Conservation (phyloP, 2,329 filamentous ascomycete species). For the Cadophora malorum region DNA sequence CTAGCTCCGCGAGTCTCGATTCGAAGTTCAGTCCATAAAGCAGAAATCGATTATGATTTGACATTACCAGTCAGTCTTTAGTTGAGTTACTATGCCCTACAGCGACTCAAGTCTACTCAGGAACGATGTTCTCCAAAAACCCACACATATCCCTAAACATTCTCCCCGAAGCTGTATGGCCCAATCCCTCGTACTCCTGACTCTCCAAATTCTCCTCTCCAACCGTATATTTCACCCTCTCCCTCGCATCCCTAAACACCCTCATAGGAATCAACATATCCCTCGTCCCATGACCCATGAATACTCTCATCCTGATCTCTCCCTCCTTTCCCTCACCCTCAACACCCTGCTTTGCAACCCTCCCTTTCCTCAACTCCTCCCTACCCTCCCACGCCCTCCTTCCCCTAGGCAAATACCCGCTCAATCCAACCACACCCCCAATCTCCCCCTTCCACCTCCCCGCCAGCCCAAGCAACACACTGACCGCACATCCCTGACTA, state of each 20-base stretch:
- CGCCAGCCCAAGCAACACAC: conserved; percentile 74
- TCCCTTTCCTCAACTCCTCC: conserved; percentile 45
- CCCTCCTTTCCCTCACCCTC: conserved; percentile 45
- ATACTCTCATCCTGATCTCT: conserved; percentile 46
- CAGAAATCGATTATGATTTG: not conserved
- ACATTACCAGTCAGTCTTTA: not conserved
- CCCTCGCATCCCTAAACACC: conserved; percentile 50
- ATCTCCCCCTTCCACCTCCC: conserved; percentile 62
- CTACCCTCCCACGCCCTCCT: conserved; percentile 49
- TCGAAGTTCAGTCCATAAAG: not conserved
- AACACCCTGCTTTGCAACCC: conserved; percentile 45
- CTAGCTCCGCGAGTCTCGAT: not conserved
- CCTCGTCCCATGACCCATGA: conserved; percentile 53
- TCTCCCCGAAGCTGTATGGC: conserved; percentile 50
- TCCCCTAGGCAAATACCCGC: conserved; percentile 57
- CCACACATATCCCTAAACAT: conserved; percentile 54
- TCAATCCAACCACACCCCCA: conserved; percentile 84
- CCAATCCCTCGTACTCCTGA: conserved; percentile 56
- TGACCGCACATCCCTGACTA: conserved; percentile 84
- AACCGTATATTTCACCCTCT: conserved; percentile 46
- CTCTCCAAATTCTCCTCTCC: conserved; percentile 48
- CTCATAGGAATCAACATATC: conserved; percentile 56
- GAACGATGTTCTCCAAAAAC: conserved; percentile 40
- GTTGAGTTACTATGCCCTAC: not conserved
- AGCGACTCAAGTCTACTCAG: conserved; percentile 6